Conservation (phyloP, 2,329 filamentous ascomycete genomes). For the Furcasterigmium furcatum region DNA sequence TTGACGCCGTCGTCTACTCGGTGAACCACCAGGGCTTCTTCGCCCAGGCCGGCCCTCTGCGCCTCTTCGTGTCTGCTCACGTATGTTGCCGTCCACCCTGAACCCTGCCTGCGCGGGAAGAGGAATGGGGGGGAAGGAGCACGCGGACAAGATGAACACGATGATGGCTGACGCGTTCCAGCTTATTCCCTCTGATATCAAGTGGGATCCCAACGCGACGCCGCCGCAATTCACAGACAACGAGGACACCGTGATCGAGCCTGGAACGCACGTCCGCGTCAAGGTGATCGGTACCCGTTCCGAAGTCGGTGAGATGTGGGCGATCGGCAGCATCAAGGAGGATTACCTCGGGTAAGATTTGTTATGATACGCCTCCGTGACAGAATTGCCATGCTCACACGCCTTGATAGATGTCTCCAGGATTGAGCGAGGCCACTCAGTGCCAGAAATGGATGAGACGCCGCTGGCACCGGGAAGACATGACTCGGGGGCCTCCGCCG, state of each 20-base stretch:
- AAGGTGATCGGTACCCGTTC: conserved; percentile 93
- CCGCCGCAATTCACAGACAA: conserved; percentile 97
- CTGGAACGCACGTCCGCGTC: conserved; percentile 86
- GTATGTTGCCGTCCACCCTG: conserved; percentile 48
- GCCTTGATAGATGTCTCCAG: conserved; percentile 10
- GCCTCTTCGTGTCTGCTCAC: conserved; percentile 77
- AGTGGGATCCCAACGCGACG: conserved; percentile 92
- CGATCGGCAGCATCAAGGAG: conserved; percentile 95
- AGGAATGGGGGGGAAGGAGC: not conserved
- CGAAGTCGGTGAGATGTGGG: conserved; percentile 93
- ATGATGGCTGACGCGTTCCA: conserved; percentile 36
- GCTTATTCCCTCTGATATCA: conserved; percentile 90
- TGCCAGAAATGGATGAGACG: too few relatives aligned
- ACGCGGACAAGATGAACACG: too few relatives aligned
- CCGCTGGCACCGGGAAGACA: too few relatives aligned
- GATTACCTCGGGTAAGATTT: conserved; percentile 62
- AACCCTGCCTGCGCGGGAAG: not conserved
- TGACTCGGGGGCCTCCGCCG: too few relatives aligned
- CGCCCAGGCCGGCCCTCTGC: conserved; percentile 73
- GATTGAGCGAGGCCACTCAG: conserved; percentile 7
- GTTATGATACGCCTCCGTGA: conserved; percentile 5
- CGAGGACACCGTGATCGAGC: conserved; percentile 89
- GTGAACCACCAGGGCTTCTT: conserved; percentile 94
- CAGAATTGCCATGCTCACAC: conserved; percentile 2
- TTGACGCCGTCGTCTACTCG: conserved; percentile 89